A percentile compares a stretch with the other conserved stretches of the same genome.
phyloP scores from a whole-genome alignment of 495 filamentous ascomycete genomes.

The Neurospora sp. region DNA sequence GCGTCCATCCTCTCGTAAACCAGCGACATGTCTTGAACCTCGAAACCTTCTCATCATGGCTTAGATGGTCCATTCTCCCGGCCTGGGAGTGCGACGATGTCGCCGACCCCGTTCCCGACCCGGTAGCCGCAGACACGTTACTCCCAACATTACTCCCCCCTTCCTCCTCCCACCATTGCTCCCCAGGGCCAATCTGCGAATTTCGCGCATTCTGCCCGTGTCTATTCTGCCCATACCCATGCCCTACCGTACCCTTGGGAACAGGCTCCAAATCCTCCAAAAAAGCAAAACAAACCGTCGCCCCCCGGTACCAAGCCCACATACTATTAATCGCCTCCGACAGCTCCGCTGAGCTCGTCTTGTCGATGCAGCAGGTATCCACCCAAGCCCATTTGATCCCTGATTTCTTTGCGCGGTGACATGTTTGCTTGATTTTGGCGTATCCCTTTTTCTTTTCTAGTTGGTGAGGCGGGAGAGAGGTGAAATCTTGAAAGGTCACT shows the following conservation, averaged over 20 bases:
- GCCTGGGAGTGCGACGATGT: neutral
- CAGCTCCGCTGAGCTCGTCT: constrained; percentile 32
- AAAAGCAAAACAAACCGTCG: constrained; percentile 27
- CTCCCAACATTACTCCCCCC: neutral
- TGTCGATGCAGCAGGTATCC: constrained; percentile 40
- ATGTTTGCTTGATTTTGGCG: constrained; percentile 22
- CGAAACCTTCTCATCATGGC: neutral
- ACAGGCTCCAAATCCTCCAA: constrained; percentile 12
- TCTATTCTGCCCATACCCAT: neutral
- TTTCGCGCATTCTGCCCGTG: neutral
- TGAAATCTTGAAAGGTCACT: constrained; percentile 21
- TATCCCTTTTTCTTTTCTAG: neutral
- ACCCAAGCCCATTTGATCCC: constrained; percentile 30
- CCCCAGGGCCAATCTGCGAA: neutral
- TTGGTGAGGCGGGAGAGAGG: constrained; percentile 5
- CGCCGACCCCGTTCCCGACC: neutral
- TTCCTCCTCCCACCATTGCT: neutral
- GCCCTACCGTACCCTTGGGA: neutral
- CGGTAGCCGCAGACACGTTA: neutral
- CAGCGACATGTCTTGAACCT: constrained; percentile 13
- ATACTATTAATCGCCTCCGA: constrained; percentile 40
- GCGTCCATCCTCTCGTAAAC: constrained; percentile 28
- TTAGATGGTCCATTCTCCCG: neutral
- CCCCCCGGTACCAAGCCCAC: constrained; percentile 30
- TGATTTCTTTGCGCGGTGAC: constrained; percentile 17